Percentiles rank a stretch among this genome's conserved stretches.
Evolutionary conservation across 345 rosid species (phyloP).

Genomic region (Eutrema yunnanense): DNA sequence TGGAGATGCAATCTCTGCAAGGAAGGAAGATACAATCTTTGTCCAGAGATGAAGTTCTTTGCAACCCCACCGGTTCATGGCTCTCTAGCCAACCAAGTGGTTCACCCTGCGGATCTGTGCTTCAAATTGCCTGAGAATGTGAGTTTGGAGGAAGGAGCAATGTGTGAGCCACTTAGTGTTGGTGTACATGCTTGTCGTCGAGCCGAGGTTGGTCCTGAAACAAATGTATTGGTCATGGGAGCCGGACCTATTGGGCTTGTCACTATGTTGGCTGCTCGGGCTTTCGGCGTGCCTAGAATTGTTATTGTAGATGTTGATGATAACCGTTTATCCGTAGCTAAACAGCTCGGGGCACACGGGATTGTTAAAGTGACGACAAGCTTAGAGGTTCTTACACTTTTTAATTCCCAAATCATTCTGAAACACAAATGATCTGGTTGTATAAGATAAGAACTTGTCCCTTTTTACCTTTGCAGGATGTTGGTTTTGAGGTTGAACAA

Average conservation of each 20-base stretch:
- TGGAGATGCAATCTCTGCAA: conserved; percentile 64
- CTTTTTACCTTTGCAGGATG: conserved; percentile 38
- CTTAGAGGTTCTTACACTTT: conserved; percentile 41
- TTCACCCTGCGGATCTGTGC: conserved; percentile 88
- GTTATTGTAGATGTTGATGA: conserved; percentile 74
- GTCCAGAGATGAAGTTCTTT: conserved; percentile 91
- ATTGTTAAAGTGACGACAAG: conserved; percentile 58
- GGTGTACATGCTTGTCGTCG: conserved; percentile 94
- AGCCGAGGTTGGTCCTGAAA: conserved; percentile 69
- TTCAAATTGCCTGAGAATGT: conserved; percentile 86
- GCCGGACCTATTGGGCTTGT: conserved; percentile 97
- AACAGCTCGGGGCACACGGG: conserved; percentile 65
- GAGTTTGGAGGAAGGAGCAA: conserved; percentile 93
- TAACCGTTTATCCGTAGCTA: conserved; percentile 64
- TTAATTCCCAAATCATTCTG: neutral
- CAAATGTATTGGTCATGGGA: conserved; percentile 67
- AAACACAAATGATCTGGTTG: neutral
- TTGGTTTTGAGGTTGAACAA: conserved; percentile 53
- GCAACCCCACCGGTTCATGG: conserved; percentile 93
- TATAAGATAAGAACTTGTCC: neutral
- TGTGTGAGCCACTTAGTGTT: conserved; percentile 94
- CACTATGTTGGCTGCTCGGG: conserved; percentile 78
- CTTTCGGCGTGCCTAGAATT: conserved; percentile 81
- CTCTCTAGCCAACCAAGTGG: conserved; percentile 86
- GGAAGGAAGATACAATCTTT: conserved; percentile 78